Evolutionary conservation across 805 yeast species (phyloP), one percentile per base, ranked within the genome.

Genomic region (Brettanomyces custersianus): DNA sequence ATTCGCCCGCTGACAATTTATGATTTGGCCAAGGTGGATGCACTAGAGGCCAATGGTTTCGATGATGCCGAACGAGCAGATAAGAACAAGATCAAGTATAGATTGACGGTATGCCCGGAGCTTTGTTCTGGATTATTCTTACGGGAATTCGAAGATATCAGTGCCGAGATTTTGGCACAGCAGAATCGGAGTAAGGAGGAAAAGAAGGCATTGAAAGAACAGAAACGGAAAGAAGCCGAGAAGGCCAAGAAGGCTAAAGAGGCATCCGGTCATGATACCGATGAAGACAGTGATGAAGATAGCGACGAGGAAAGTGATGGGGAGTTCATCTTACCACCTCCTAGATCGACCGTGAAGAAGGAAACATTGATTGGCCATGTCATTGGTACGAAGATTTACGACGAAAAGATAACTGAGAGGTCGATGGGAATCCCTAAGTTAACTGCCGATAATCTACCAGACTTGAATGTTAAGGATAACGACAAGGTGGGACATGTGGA

Each of bases 41-140:
- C 54, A 11, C 66, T 88, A 29, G 97, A 90, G 55, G 54, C 56
- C 5, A 54, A 59, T 33, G 86, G 94, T 5, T 86, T 88, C 58
- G 75, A 82, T 2, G 75, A 72, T 24, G 52, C 59, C 11, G 94
- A 86, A 60, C 68, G 94, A 39, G 79, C 84, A 30, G 55, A 83
- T 10, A 51, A 50, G n/a, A 85, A 77, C 34, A 77, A 72, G 44
- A 57, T 76, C 37, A 62, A 60, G 44, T 90, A 84, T 63, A 70
- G 96, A 47, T 66, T 90, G 43, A 68, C 69, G 1, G 75, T 65
- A 4, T 88, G 96, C 55, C 97, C 97, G 8, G 98, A 90, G 56
- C 70, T 90, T 39, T 77, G 92, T 45, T 75, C 88, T 5, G 97
- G 97, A 2, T 66, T 92, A 38, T 92, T 90, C 51, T 66, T 86